phyloP scores from a whole-genome alignment of 805 yeast genomes.

The Kodamaea kaohsiungensis region DNA sequence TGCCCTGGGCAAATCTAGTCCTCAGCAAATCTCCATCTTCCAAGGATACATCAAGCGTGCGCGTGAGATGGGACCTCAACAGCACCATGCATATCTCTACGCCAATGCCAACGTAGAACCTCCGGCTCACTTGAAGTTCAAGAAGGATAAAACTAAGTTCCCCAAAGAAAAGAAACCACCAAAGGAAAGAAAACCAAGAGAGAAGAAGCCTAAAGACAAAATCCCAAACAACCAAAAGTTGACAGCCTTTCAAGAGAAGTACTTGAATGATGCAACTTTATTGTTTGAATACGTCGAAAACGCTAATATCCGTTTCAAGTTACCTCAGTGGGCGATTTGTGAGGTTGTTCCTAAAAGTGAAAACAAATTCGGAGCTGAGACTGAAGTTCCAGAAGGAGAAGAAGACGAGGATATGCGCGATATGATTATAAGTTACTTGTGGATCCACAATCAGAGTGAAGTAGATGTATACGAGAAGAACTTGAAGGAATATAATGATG shows the following conservation, averaged over 20 bases:
- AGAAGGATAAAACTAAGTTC: slow-evolving; percentile 9
- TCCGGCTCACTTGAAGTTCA: slow-evolving; percentile 8
- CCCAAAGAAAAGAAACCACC: slow-evolving; percentile 10
- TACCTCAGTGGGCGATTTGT: slow-evolving; percentile 77
- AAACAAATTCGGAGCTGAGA: not conserved
- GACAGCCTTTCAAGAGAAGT: slow-evolving; percentile 77
- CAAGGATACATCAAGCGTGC: slow-evolving; percentile 82
- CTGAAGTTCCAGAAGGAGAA: slow-evolving; percentile 12
- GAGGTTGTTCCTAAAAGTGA: slow-evolving; percentile 46
- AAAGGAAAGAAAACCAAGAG: slow-evolving; percentile 14
- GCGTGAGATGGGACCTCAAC: slow-evolving; percentile 65
- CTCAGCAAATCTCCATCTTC: slow-evolving; percentile 71
- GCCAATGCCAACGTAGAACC: slow-evolving; percentile 13
- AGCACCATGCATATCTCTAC: slow-evolving; percentile 38
- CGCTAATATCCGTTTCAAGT: slow-evolving; percentile 66
- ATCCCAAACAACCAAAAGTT: slow-evolving; percentile 36
- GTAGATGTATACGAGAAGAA: slow-evolving; percentile 46
- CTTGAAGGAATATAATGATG: slow-evolving; percentile 29
- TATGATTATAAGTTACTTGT: slow-evolving; percentile 47
- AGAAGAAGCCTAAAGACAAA: slow-evolving; percentile 19
- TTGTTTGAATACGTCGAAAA: slow-evolving; percentile 85
- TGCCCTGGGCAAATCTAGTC: slow-evolving; percentile 77
- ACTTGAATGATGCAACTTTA: slow-evolving; percentile 65
- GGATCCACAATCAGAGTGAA: slow-evolving; percentile 53
- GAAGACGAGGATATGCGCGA: slow-evolving; percentile 30